phyloP scores from a whole-genome alignment of 2,329 filamentous ascomycete genomes.

The Cladosporium colombiae region DNA sequence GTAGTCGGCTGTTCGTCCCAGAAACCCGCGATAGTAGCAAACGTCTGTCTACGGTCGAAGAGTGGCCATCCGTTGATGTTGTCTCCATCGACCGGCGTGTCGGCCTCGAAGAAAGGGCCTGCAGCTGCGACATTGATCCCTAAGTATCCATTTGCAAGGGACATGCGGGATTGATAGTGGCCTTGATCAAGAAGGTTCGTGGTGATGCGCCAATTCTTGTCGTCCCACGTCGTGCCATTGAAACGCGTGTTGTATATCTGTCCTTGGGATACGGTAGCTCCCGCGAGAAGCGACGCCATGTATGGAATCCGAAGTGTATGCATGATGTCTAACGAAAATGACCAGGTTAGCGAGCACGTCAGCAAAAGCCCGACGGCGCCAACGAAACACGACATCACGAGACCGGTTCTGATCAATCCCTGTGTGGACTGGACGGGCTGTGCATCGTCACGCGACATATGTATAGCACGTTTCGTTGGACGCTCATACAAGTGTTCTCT shows the following conservation, averaged over 20 bases:
- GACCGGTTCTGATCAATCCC: not conserved
- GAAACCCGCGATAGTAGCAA: slow-evolving; percentile 69
- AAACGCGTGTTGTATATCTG: slow-evolving; percentile 52
- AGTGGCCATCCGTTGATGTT: slow-evolving; percentile 66
- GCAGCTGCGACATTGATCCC: slow-evolving; percentile 64
- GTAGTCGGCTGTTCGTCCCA: slow-evolving; percentile 61
- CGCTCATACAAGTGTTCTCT: not conserved
- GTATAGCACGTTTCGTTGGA: not conserved
- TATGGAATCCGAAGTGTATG: not conserved
- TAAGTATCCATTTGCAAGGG: slow-evolving; percentile 64
- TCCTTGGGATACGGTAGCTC: slow-evolving; percentile 14
- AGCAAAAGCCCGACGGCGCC: not conserved
- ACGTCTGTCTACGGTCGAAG: slow-evolving; percentile 62
- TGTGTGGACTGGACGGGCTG: not conserved
- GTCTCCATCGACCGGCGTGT: slow-evolving; percentile 56
- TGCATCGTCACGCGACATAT: not conserved
- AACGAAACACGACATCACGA: not conserved
- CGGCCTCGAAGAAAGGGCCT: slow-evolving; percentile 64
- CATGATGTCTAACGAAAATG: slow-evolving; percentile 9
- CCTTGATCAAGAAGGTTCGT: slow-evolving; percentile 58
- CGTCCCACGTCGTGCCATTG: slow-evolving; percentile 59
- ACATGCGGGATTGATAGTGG: slow-evolving; percentile 61
- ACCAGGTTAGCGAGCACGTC: not conserved
- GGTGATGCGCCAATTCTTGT: slow-evolving; percentile 57
- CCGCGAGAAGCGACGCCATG: not conserved